These are phyloP conservation scores for Phialophora verrucosa DNA, from an alignment of 2,329 filamentous ascomycete species.

Conservation along the genomic window DNA sequence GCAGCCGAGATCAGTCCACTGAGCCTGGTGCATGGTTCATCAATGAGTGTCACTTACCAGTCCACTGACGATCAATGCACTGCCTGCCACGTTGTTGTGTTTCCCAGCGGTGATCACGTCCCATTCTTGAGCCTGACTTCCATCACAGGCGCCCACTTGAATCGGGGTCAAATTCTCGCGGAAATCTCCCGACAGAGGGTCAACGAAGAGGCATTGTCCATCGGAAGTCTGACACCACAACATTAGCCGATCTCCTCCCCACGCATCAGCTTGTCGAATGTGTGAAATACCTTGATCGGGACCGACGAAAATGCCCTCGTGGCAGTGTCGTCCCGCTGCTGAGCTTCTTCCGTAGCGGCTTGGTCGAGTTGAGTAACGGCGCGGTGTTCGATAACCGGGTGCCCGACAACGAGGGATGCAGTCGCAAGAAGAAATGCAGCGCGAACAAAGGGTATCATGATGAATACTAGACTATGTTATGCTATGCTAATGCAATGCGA, in stretches of 20 bases:
- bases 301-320: conserved; percentile 54
- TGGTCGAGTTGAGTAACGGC: conserved; percentile 59
- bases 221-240: conserved; percentile 48
- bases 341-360: conserved; percentile 57
- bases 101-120: conserved; percentile 59
- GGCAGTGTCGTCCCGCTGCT: conserved; percentile 56
- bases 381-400: conserved; percentile 39
- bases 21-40: neutral
- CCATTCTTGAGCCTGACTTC: conserved; percentile 56
- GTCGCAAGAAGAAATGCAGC: conserved; percentile 17
- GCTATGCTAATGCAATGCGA: neutral
- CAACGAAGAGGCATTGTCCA: conserved; percentile 59
- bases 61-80: conserved; percentile 61
- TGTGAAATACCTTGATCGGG: conserved; percentile 49
- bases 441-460: conserved; percentile 22
- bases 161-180: conserved; percentile 61
- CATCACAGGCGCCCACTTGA: conserved; percentile 53
- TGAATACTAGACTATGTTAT: neutral
- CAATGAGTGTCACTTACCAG: conserved; percentile 45
- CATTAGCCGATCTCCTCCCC: neutral
- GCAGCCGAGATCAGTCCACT: neutral
- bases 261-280: neutral
- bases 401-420: conserved; percentile 20
- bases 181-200: conserved; percentile 61
- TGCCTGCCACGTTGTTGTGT: conserved; percentile 56